Evolutionary conservation across 2,329 filamentous ascomycete species (phyloP).

Genomic region (Talaromyces sp.): DNA sequence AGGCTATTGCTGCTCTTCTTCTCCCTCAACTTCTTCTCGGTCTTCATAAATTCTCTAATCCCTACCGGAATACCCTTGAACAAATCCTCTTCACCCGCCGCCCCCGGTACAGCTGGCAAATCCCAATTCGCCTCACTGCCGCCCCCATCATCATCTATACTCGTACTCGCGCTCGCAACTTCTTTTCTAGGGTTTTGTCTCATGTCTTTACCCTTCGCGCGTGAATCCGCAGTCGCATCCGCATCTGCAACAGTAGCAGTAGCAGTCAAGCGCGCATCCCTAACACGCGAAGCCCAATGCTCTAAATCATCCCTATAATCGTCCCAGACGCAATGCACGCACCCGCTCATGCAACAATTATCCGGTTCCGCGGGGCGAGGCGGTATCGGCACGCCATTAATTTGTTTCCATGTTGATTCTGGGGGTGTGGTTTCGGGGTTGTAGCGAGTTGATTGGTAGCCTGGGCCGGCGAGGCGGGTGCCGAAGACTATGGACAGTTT

Average conservation of each 20-base stretch:
- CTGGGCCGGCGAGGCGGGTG: slow-evolving; percentile 70
- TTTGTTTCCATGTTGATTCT: slow-evolving; percentile 54
- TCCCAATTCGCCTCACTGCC: slow-evolving; percentile 69
- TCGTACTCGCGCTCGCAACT: slow-evolving; percentile 51
- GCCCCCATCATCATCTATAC: slow-evolving; percentile 78
- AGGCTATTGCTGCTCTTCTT: slow-evolving; percentile 58
- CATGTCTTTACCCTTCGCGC: slow-evolving; percentile 26
- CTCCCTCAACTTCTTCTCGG: slow-evolving; percentile 83
- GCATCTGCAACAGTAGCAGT: slow-evolving; percentile 14
- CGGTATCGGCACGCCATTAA: slow-evolving; percentile 79
- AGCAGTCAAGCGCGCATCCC: slow-evolving; percentile 55
- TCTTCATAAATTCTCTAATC: slow-evolving; percentile 95
- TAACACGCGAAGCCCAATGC: slow-evolving; percentile 69
- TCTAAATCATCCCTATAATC: slow-evolving; percentile 87
- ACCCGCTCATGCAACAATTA: slow-evolving; percentile 99
- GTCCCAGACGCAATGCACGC: slow-evolving; percentile 97
- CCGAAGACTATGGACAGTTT: slow-evolving; percentile 75
- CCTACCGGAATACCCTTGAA: slow-evolving; percentile 83
- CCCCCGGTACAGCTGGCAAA: slow-evolving; percentile 29
- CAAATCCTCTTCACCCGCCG: slow-evolving; percentile 54
- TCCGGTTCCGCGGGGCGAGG: slow-evolving; percentile 85
- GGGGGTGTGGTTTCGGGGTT: slow-evolving; percentile 55
- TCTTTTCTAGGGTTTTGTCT: slow-evolving; percentile 35
- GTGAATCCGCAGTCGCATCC: slow-evolving; percentile 16
- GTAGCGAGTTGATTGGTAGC: slow-evolving; percentile 59